These are phyloP conservation scores for Silene vulgaris DNA, from an alignment of 179 eudicot species.

Conservation along the genomic window DNA sequence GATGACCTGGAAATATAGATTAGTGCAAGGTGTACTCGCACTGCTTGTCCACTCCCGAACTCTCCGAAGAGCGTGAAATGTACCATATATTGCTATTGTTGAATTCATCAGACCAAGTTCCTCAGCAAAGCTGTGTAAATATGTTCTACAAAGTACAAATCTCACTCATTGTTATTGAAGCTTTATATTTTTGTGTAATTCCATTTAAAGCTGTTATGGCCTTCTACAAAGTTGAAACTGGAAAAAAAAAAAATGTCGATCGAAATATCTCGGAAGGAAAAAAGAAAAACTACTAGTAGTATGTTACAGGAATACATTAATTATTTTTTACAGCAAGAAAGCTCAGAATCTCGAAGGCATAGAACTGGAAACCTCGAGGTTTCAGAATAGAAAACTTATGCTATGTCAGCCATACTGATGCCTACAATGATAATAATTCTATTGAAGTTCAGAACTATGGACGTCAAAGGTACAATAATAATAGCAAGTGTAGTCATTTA, in stretches of 20 bases:
- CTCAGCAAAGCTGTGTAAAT: constrained; percentile 12
- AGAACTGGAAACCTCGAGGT: not conserved
- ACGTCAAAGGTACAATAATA: too few relatives aligned
- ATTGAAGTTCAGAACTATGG: too few relatives aligned
- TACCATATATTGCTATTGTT: not conserved
- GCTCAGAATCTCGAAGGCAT: not conserved
- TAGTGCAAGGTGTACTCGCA: not conserved
- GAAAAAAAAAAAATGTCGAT: not conserved
- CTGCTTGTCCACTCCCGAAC: not conserved
- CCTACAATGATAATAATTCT: too few relatives aligned
- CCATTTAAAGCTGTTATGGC: not conserved
- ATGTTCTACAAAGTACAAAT: not conserved
- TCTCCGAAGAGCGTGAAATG: not conserved
- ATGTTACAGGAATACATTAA: too few relatives aligned
- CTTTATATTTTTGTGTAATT: not conserved
- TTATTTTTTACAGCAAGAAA: too few relatives aligned
- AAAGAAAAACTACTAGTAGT: not conserved
- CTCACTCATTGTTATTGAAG: not conserved
- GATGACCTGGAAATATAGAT: constrained; percentile 64
- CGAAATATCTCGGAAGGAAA: not conserved
- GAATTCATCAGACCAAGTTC: not conserved
- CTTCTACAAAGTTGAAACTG: not conserved
- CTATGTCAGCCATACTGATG: too few relatives aligned
- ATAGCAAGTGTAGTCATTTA: too few relatives aligned
- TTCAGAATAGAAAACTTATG: too few relatives aligned